Conservation (phyloP, 352 stramenopile genomes). For the Thraustochytrium sp. region DNA sequence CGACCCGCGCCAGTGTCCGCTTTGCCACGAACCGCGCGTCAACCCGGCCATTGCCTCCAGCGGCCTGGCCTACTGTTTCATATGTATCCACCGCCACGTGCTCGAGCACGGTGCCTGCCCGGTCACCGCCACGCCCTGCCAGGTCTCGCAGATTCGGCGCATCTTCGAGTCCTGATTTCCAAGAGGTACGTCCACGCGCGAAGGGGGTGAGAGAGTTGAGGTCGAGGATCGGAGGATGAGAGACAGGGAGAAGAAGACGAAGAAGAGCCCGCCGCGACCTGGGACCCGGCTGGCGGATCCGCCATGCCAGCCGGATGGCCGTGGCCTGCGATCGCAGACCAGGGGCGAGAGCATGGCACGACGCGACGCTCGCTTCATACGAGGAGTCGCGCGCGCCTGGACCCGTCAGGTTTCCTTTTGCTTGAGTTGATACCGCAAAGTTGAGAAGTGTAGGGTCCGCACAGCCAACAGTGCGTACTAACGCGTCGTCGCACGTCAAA, state of each 20-base stretch:
- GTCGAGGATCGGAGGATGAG: neutral
- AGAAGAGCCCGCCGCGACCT: neutral
- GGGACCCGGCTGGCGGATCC: neutral
- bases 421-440: constrained; percentile 23
- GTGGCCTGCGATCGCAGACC: no score
- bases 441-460: constrained; percentile 10
- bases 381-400: neutral
- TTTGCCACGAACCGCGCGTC: constrained; percentile 37
- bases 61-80: constrained; percentile 38
- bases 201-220: neutral
- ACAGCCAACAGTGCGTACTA: no score
- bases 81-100: neutral
- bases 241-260: neutral
- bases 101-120: constrained; percentile 22
- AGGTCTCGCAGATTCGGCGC: neutral
- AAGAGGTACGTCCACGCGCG: neutral
- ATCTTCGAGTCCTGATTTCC: constrained; percentile 31
- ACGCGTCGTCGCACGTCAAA: neutral
- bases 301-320: neutral
- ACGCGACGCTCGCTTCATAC: neutral
- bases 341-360: no score
- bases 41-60: constrained; percentile 31
- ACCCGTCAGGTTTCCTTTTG: constrained; percentile 5
- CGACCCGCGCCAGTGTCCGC: constrained; percentile 21
- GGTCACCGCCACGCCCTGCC: constrained; percentile 12